Evolutionary conservation across 2,329 filamentous ascomycete genomes (phyloP).

Genomic region (Chaetomiaceae sp.): DNA sequence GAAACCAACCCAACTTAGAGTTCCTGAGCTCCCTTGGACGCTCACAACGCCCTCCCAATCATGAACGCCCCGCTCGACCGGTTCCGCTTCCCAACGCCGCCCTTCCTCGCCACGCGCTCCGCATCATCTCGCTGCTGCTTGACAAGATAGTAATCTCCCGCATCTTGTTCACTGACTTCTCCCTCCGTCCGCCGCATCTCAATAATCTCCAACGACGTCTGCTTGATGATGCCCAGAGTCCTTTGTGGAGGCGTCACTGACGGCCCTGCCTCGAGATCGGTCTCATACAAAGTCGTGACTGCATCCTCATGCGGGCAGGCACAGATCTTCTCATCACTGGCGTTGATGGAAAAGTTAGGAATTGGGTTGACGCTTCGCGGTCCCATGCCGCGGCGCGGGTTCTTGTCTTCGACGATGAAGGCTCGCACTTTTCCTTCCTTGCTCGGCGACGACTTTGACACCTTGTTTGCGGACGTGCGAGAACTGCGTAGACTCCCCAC

Average conservation of each 20-base stretch:
- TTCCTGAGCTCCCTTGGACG: no score
- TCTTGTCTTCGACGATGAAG: slow-evolving; percentile 28
- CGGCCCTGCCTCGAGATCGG: slow-evolving; percentile 7
- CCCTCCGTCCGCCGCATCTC: slow-evolving; percentile 11
- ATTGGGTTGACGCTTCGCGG: slow-evolving; percentile 28
- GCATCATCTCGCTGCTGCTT: slow-evolving; percentile 15
- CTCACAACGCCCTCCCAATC: not conserved
- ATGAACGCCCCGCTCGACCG: slow-evolving; percentile 7
- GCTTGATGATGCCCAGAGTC: slow-evolving; percentile 20
- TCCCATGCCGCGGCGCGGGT: slow-evolving; percentile 27
- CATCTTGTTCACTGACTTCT: not conserved
- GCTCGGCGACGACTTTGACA: slow-evolving; percentile 12
- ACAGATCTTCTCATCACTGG: slow-evolving; percentile 28
- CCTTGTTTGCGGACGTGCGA: slow-evolving; percentile 19
- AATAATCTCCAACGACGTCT: slow-evolving; percentile 21
- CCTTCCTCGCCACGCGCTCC: slow-evolving; percentile 1
- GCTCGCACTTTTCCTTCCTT: slow-evolving; percentile 13
- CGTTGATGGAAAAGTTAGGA: slow-evolving; percentile 25
- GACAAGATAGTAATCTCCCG: slow-evolving; percentile 24
- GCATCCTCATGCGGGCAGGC: not conserved
- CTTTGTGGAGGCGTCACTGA: not conserved
- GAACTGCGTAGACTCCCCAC: slow-evolving; percentile 33
- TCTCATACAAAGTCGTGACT: not conserved
- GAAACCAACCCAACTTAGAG: no score
- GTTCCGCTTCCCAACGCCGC: slow-evolving; percentile 5